phyloP scores from a whole-genome alignment of 2,329 filamentous ascomycete genomes.

The Plenodomus tracheiphilus region DNA sequence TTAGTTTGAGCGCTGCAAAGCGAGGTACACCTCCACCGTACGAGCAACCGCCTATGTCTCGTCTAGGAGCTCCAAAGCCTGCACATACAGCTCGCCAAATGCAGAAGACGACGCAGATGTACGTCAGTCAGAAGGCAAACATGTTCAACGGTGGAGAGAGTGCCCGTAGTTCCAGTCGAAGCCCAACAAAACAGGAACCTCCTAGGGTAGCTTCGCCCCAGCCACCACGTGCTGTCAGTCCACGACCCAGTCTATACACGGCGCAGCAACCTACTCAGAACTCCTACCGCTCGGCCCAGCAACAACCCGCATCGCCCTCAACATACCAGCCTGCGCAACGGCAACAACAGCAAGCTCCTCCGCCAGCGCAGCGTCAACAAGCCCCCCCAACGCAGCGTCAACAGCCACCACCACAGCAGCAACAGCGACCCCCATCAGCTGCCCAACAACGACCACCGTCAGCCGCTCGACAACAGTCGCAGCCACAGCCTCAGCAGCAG shows the following conservation, averaged over 20 bases:
- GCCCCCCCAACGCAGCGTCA: slow-evolving; percentile 37
- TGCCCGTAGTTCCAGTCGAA: slow-evolving; percentile 63
- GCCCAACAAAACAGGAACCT: slow-evolving; percentile 48
- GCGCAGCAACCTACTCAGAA: slow-evolving; percentile 17
- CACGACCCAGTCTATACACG: slow-evolving; percentile 59
- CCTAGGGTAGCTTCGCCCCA: slow-evolving; percentile 66
- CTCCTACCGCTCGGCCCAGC: slow-evolving; percentile 13
- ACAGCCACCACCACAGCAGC: slow-evolving; percentile 12
- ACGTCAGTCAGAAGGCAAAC: slow-evolving; percentile 77
- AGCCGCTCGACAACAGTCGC: slow-evolving; percentile 8
- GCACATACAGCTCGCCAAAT: slow-evolving; percentile 93
- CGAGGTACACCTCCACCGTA: slow-evolving; percentile 85
- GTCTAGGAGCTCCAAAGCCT: slow-evolving; percentile 84
- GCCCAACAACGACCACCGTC: not conserved
- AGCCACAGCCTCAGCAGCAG: slow-evolving; percentile 2
- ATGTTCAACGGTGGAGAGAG: slow-evolving; percentile 63
- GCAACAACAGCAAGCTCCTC: slow-evolving; percentile 11
- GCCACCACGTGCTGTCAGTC: slow-evolving; percentile 61
- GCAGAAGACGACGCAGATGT: slow-evolving; percentile 92
- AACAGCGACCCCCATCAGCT: slow-evolving; percentile 1
- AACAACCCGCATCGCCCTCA: slow-evolving; percentile 10
- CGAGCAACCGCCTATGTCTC: slow-evolving; percentile 69
- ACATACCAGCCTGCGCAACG: slow-evolving; percentile 9
- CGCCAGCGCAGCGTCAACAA: slow-evolving; percentile 6
- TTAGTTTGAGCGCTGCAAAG: slow-evolving; percentile 59